Conservation (phyloP, 2,329 filamentous ascomycete species). For the Teratosphaeria viscida region DNA sequence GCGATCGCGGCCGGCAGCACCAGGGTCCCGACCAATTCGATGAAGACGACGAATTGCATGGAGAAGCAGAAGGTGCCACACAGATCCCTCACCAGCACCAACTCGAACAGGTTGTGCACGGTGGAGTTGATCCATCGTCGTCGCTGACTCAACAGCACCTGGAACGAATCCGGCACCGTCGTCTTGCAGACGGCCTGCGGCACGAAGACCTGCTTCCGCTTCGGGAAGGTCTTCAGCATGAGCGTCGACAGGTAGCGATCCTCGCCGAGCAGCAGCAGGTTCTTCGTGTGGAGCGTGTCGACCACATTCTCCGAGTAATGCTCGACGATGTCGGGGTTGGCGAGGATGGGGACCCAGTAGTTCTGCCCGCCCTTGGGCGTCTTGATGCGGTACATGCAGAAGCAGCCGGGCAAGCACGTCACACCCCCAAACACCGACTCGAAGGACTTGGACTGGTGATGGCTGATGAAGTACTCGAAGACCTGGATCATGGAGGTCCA, state of each 20-base stretch:
- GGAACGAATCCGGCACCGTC: slow-evolving; percentile 86
- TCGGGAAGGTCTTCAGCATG: slow-evolving; percentile 97
- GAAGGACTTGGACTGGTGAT: slow-evolving; percentile 93
- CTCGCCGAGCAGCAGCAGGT: slow-evolving; percentile 79
- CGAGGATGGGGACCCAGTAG: slow-evolving; percentile 98
- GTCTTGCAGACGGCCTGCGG: slow-evolving; percentile 99
- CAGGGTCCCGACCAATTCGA: slow-evolving; percentile 87
- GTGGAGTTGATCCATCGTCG: slow-evolving; percentile 99
- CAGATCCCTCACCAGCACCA: slow-evolving; percentile 86
- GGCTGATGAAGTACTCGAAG: slow-evolving; percentile 98
- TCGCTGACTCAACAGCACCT: slow-evolving; percentile 83
- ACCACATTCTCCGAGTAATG: slow-evolving; percentile 99
- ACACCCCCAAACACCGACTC: slow-evolving; percentile 98
- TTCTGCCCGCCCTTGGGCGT: slow-evolving; percentile 96
- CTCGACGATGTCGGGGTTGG: slow-evolving; percentile 96
- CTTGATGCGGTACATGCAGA: slow-evolving; percentile 99
- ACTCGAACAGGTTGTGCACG: slow-evolving; percentile 96
- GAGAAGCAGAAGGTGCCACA: slow-evolving; percentile 99
- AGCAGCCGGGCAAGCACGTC: slow-evolving; percentile 94
- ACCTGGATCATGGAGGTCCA: slow-evolving; percentile 99
- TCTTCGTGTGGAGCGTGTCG: slow-evolving; percentile 97
- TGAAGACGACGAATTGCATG: slow-evolving; percentile 97
- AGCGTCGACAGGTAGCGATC: slow-evolving; percentile 93
- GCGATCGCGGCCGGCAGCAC: slow-evolving; percentile 92
- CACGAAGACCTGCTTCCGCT: slow-evolving; percentile 97